Conservation (phyloP, 768 basidiomycete species). For the Serendipita vermifera region DNA sequence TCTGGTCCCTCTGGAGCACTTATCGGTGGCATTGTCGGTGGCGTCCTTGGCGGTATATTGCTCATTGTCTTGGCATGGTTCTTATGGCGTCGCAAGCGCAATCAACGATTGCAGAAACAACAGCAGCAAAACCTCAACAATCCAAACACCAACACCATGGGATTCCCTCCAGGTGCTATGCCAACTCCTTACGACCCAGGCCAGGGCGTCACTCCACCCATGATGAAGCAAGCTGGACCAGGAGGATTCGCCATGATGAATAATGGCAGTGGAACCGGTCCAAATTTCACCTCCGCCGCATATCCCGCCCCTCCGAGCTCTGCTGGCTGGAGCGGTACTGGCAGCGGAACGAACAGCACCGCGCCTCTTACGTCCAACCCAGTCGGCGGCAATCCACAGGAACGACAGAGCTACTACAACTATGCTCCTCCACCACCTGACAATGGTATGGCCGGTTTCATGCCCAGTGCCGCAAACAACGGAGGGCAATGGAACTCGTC, state of each 20-base stretch:
- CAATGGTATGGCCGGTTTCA: too few species aligned
- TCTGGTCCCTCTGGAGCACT: too few species aligned
- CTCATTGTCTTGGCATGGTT: neutral
- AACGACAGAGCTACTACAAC: neutral
- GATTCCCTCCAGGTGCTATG: neutral
- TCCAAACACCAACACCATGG: neutral
- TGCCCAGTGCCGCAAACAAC: too few species aligned
- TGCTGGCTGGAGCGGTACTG: neutral
- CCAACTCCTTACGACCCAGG: neutral
- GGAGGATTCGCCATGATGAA: neutral
- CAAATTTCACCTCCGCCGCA: neutral
- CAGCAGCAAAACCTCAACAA: neutral
- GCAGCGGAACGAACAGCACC: neutral
- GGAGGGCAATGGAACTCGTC: too few species aligned
- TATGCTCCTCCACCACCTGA: constrained; percentile 6
- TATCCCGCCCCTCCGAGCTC: neutral
- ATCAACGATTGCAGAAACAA: neutral
- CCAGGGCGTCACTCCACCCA: neutral
- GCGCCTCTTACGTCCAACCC: too few species aligned
- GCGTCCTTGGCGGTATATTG: neutral
- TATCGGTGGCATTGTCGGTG: neutral
- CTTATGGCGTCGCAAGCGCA: neutral
- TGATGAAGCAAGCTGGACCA: neutral
- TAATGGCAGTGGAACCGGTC: neutral
- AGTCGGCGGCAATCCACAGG: too few species aligned